Base-by-base conservation (phyloP, 495 filamentous ascomycete genomes). In the Aspergillus sparsus region DNA sequence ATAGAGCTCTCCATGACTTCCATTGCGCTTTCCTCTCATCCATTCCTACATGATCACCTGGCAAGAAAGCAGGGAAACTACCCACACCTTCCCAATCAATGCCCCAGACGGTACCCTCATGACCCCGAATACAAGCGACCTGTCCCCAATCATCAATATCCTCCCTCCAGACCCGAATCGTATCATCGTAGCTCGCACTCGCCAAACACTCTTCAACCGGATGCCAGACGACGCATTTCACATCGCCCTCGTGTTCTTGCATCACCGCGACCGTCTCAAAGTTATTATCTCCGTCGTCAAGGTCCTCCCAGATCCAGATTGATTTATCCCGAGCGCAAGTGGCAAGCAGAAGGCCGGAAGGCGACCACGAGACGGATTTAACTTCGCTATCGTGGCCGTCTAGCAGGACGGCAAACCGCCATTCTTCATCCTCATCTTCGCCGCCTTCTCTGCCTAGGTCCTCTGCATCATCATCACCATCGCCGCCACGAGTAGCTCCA, bases 291-390 rank as follows among this genome's bases (percentile, higher is more conserved):
- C 85, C 89, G 37, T 86, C 86, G 16, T 77, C 72, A 4, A 98
- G 81, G 68, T 97, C 93, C 72, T 98, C 94, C 94, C 94, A 98
- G 51, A 98, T 89, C 94, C 94, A 98, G n/a, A 98, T 90, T 21
- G 84, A 88, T 76, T 97, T 97, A 72, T 98, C 94, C 10, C 94
- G 81, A 21, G 84, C 87, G 68, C 92, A 98, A 0, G 93, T 97
- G 6, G 94, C 94, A 5, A 98, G 83, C 57, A 88, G 84, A 71
- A 88, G 86, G 0, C 92, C 91, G 0, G 85, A 87, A 0, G 91
- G 83, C 3, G 85, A 88, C 84, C 90, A 98, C 12, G 88, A 83
- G 3, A 96, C 83, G 31, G 80, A 83, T 69, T 98, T 98, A 66
- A 98, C 87, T 71, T 98, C 94, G 55, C 87, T 90, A 49, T 97